phyloP scores from a whole-genome alignment of 1,284 basidiomycete species.

The Puccinia triticina region DNA sequence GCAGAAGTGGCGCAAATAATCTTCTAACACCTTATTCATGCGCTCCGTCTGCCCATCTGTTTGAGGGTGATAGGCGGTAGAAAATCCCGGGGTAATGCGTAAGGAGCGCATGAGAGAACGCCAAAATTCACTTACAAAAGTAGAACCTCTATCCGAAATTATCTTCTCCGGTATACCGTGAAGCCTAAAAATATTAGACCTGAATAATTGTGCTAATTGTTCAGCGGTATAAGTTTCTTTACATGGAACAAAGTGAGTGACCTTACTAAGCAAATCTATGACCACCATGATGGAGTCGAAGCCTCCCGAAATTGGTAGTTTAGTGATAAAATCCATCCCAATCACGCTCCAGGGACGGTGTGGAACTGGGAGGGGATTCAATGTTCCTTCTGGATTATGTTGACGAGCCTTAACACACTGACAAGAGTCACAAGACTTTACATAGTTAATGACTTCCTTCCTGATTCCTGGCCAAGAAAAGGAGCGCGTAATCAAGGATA shows the following conservation, averaged over 20 bases:
- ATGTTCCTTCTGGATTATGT: constrained; percentile 60
- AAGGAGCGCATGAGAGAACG: neutral
- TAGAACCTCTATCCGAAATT: neutral
- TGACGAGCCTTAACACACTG: constrained; percentile 58
- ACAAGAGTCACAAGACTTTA: constrained; percentile 60
- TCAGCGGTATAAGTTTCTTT: neutral
- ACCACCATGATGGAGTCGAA: too few relatives aligned
- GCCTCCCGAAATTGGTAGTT: too few relatives aligned
- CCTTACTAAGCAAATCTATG: too few relatives aligned
- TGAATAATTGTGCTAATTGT: neutral
- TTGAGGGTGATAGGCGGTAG: constrained; percentile 7
- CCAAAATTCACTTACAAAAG: constrained; percentile 26
- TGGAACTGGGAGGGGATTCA: neutral
- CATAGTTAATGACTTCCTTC: neutral
- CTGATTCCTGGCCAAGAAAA: constrained; percentile 27
- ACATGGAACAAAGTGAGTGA: too few relatives aligned
- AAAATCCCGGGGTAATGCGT: neutral
- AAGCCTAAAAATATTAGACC: neutral
- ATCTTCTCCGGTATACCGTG: constrained; percentile 16
- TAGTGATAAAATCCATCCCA: too few relatives aligned
- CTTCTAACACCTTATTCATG: neutral
- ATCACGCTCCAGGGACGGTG: too few relatives aligned
- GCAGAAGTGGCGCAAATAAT: constrained; percentile 53
- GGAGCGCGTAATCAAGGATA: neutral
- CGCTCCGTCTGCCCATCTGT: too few relatives aligned